phyloP scores from a whole-genome alignment of 2,329 filamentous ascomycete genomes.

The Decorospora gaudefroyi region DNA sequence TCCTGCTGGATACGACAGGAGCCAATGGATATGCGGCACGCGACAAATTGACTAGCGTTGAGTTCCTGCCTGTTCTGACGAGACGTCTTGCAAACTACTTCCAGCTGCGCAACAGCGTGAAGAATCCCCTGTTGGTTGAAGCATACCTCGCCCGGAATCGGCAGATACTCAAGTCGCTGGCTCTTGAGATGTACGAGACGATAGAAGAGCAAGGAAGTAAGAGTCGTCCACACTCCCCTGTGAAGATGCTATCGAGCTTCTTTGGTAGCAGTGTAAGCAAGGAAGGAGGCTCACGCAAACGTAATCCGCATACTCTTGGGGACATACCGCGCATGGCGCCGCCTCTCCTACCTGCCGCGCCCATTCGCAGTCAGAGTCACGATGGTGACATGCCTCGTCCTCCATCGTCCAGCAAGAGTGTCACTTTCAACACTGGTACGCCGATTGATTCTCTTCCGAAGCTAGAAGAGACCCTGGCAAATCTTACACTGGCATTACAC shows the following conservation, averaged over 20 bases:
- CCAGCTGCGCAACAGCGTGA: slow-evolving; percentile 69
- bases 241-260: slow-evolving; percentile 86
- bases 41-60: slow-evolving; percentile 72
- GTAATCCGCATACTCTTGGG: slow-evolving; percentile 39
- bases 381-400: slow-evolving; percentile 43
- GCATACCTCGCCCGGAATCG: slow-evolving; percentile 77
- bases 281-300: slow-evolving; percentile 36
- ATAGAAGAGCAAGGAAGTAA: slow-evolving; percentile 57
- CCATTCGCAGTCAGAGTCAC: slow-evolving; percentile 45
- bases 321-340: slow-evolving; percentile 46
- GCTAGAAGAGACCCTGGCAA: slow-evolving; percentile 82
- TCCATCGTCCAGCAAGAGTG: slow-evolving; percentile 41
- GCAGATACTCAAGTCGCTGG: slow-evolving; percentile 73
- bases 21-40: slow-evolving; percentile 71
- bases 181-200: slow-evolving; percentile 64
- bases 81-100: slow-evolving; percentile 74
- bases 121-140: slow-evolving; percentile 66
- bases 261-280: slow-evolving; percentile 64
- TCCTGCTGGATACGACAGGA: slow-evolving; percentile 63
- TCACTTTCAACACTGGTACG: slow-evolving; percentile 34
- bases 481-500: slow-evolving; percentile 80
- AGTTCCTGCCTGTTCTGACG: slow-evolving; percentile 75
- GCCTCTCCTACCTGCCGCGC: slow-evolving; percentile 40
- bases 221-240: slow-evolving; percentile 80
- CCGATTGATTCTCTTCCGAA: slow-evolving; percentile 59